These are phyloP conservation scores for Wallacemonas rigidus DNA, from an alignment of 208 protist species.

Conservation along the genomic window DNA sequence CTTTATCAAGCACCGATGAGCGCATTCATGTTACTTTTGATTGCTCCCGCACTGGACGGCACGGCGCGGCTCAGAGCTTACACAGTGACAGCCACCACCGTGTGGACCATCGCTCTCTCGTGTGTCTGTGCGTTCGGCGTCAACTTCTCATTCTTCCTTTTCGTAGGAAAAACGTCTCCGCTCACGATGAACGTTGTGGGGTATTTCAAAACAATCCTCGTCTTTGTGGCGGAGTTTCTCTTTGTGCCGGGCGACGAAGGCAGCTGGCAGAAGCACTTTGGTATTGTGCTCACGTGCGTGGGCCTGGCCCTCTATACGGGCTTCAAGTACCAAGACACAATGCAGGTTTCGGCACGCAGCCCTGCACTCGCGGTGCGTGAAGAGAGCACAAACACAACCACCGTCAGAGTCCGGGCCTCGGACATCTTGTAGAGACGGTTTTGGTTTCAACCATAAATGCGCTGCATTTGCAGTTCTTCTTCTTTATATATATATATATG, in stretches of 20 bases:
- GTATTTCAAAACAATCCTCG: constrained; percentile 81
- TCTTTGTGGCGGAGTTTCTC: constrained; percentile 69
- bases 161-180: constrained; percentile 79
- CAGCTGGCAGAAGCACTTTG: constrained; percentile 36
- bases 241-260: constrained; percentile 38
- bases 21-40: constrained; percentile 72
- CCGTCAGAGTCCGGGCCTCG: background rate
- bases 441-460: background rate
- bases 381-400: background rate
- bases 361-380: background rate
- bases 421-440: background rate
- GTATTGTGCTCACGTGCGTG: constrained; percentile 54
- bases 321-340: constrained; percentile 8
- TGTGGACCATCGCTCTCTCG: constrained; percentile 71
- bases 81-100: constrained; percentile 47
- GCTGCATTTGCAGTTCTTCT: background rate
- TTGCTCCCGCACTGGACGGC: constrained; percentile 65
- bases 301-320: constrained; percentile 65
- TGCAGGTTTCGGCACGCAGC: background rate
- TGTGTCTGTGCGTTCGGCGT: constrained; percentile 86
- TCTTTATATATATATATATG: background rate
- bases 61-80: constrained; percentile 41
- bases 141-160: constrained; percentile 91
- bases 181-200: constrained; percentile 86
- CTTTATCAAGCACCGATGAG: constrained; percentile 86